These are phyloP conservation scores for Scytalidium sp. DNA, from an alignment of 2,329 filamentous ascomycete genomes.

Conservation along the genomic window DNA sequence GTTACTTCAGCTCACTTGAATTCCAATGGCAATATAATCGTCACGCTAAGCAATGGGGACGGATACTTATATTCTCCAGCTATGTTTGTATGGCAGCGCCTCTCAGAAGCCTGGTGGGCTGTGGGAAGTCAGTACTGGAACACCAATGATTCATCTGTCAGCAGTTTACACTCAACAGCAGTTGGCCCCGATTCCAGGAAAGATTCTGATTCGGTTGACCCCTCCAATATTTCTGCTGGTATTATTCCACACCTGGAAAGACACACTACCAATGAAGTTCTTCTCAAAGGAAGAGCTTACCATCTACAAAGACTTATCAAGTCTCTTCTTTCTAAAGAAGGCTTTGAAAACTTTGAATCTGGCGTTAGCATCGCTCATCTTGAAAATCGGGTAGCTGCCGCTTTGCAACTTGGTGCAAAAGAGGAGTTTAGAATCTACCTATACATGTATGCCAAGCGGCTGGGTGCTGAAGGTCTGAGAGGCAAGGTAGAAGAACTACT, in stretches of 20 bases:
- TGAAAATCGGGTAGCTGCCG: constrained; percentile 90
- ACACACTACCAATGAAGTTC: constrained; percentile 88
- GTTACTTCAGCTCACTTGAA: constrained; percentile 92
- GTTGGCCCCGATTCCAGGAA: constrained; percentile 53
- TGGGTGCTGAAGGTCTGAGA: constrained; percentile 84
- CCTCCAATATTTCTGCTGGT: constrained; percentile 73
- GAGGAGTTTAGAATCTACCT: constrained; percentile 94
- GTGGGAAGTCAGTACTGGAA: constrained; percentile 99
- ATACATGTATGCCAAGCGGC: constrained; percentile 96
- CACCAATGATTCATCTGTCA: constrained; percentile 86
- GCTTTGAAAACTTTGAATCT: constrained; percentile 88
- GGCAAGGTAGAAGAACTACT: constrained; percentile 92
- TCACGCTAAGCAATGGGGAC: constrained; percentile 93
- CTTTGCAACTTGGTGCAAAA: constrained; percentile 76
- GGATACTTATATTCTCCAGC: constrained; percentile 84
- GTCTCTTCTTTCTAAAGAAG: constrained; percentile 79
- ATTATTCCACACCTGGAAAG: constrained; percentile 92
- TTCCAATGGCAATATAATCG: constrained; percentile 77
- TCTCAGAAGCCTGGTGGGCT: constrained; percentile 98
- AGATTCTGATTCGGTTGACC: constrained; percentile 41
- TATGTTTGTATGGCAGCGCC: constrained; percentile 88
- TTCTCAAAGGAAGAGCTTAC: constrained; percentile 89
- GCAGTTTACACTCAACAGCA: constrained; percentile 71
- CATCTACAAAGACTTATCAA: constrained; percentile 91
- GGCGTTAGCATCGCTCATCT: constrained; percentile 90